These are phyloP conservation scores for Senna tora DNA, from an alignment of 306 rosid genomes.

Conservation along the genomic window DNA sequence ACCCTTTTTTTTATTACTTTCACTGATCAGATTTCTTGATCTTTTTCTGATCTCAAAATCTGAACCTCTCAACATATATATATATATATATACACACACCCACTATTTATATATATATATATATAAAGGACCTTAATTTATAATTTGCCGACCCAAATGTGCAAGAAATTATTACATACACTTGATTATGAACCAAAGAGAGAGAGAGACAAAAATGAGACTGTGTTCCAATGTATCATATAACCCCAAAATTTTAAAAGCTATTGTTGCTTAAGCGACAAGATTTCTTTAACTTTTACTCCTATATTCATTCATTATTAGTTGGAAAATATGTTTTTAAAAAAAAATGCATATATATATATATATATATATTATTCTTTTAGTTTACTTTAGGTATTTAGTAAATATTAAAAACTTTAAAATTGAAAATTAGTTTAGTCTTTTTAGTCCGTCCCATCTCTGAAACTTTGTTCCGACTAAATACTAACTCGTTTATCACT, in stretches of 20 bases:
- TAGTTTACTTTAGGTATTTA: no score
- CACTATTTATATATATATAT: slow-evolving; percentile 11
- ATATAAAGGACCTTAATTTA: not conserved
- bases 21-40: not conserved
- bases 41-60: not conserved
- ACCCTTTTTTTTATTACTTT: not conserved
- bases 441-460: no score
- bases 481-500: no score
- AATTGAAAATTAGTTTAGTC: no score
- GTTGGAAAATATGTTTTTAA: no score
- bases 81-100: no score
- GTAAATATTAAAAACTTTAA: no score
- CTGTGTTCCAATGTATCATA: slow-evolving; percentile 27
- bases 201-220: slow-evolving; percentile 34
- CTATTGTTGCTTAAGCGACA: slow-evolving; percentile 35
- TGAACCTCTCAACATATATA: not conserved
- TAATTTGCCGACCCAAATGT: slow-evolving; percentile 31
- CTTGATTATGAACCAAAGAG: not conserved
- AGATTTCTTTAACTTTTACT: slow-evolving; percentile 25
- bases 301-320: not conserved
- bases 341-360: no score
- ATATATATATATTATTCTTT: no score
- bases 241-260: slow-evolving; percentile 2
- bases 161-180: not conserved
- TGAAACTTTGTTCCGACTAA: no score